These are phyloP conservation scores for Microascus cirrosus DNA, from an alignment of 2,329 filamentous ascomycete genomes.

Conservation along the genomic window DNA sequence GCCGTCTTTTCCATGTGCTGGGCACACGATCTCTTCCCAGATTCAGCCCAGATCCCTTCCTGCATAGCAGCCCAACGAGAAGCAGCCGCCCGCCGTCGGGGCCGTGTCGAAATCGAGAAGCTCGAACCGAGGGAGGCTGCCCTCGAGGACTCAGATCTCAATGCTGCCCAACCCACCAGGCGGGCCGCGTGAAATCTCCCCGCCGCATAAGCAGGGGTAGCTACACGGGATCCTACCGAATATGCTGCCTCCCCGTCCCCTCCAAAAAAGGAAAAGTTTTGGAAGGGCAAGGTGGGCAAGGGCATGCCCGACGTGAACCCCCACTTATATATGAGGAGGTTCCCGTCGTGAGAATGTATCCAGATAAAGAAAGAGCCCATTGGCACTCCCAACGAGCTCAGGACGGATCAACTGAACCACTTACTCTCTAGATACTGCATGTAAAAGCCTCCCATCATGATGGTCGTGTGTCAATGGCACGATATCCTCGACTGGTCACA, in stretches of 20 bases:
- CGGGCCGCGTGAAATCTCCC: not conserved
- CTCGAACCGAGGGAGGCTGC: not conserved
- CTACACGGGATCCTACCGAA: not conserved
- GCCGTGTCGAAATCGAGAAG: not conserved
- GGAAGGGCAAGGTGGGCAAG: not conserved
- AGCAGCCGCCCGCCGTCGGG: not conserved
- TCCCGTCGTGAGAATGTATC: not conserved
- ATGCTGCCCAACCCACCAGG: not conserved
- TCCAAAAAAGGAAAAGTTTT: not conserved
- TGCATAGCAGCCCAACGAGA: constrained; percentile 4
- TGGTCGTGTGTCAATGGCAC: constrained; percentile 15
- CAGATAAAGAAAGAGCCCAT: not conserved
- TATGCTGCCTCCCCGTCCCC: not conserved
- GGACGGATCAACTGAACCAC: constrained; percentile 24
- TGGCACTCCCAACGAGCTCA: not conserved
- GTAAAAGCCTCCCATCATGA: constrained; percentile 53
- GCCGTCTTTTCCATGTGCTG: not conserved
- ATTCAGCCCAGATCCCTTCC: not conserved
- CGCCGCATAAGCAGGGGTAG: not conserved
- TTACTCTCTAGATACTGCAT: constrained; percentile 68
- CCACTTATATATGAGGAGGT: not conserved
- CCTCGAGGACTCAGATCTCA: not conserved
- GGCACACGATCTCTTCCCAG: not conserved
- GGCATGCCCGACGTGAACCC: not conserved
- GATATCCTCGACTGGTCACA: not conserved